Evolutionary conservation across 768 basidiomycete genomes (phyloP), one percentile per base, ranked within the genome.

Genomic region (Pleurotus pulmonarius): DNA sequence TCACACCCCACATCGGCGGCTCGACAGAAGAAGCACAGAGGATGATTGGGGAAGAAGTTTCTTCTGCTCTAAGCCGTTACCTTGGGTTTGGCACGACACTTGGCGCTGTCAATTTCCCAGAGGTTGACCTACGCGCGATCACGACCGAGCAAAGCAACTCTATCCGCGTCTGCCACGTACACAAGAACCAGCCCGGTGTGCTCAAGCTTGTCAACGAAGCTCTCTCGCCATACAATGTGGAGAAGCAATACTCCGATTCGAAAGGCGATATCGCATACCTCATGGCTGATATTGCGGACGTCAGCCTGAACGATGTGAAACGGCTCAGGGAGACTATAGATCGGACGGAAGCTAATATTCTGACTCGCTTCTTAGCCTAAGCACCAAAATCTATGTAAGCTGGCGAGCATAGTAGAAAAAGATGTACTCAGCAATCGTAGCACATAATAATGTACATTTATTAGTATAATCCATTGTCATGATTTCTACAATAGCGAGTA

Each of bases 201-300:
- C 87, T 99, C 67, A 87, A 85, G 65, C 84, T 87, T 66, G 91
- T 99, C 79, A 99, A 99, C 81, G 90, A 95, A 63, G 88, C 90
- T 26, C 76, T 99, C 41, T 90, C 90, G 48, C 88, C 92, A 39
- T 94, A 95, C 81, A 98, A 99, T 72, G 95, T 99, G 69, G 94
- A 96, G 75, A 98, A 98, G 77, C 97, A 98, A 74, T 98, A 88
- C 73, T 94, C 96, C n/a, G 97, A 99, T 68, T 94, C 92, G 46
- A 93, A 93, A 75, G 90, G 90, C 59, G 92, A 93, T 52, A 73
- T 93, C 49, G 94, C 95, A 22, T 98, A 98, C 72, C 82, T 99
- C 60, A 89, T 99, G 86, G 95, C 95, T 11, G 97, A 99, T 70
- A 98, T 99, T 61, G 87, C 91, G 18, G 83, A 92, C 60, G 94